These are phyloP conservation scores for Solanum hybrid DNA, from an alignment of 305 asterid species.

Conservation along the genomic window DNA sequence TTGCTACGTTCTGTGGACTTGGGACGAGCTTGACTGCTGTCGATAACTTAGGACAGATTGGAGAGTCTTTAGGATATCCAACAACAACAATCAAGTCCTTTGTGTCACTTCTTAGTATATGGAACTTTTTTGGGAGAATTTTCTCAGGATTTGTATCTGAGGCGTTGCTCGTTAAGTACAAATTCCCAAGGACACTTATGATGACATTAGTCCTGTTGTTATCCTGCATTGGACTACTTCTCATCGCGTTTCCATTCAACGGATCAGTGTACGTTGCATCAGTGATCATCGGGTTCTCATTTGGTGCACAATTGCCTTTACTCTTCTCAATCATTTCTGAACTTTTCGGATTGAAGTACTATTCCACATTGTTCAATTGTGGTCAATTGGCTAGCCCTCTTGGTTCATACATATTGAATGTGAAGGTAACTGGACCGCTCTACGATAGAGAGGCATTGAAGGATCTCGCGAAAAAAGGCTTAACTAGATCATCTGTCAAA, in stretches of 20 bases:
- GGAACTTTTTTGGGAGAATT: slow-evolving; percentile 73
- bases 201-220: slow-evolving; percentile 47
- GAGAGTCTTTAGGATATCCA: slow-evolving; percentile 67
- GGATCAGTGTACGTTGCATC: slow-evolving; percentile 69
- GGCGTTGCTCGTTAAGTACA: slow-evolving; percentile 32
- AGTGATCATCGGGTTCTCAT: slow-evolving; percentile 59
- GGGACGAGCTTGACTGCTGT: slow-evolving; percentile 74
- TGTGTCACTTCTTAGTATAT: slow-evolving; percentile 61
- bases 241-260: slow-evolving; percentile 52
- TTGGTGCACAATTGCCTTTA: slow-evolving; percentile 63
- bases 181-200: slow-evolving; percentile 62
- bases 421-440: slow-evolving; percentile 47
- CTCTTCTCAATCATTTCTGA: slow-evolving; percentile 57
- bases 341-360: slow-evolving; percentile 61
- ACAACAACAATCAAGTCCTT: slow-evolving; percentile 46
- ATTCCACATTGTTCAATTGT: slow-evolving; percentile 65
- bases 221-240: slow-evolving; percentile 49
- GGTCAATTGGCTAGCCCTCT: slow-evolving; percentile 73
- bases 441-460: slow-evolving; percentile 57
- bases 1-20: slow-evolving; percentile 66
- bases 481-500: slow-evolving; percentile 37
- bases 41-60: slow-evolving; percentile 73
- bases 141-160: slow-evolving; percentile 68
- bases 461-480: slow-evolving; percentile 39
- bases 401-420: slow-evolving; percentile 66